Evolutionary conservation across 1,284 basidiomycete species (phyloP).

Genomic region (Heliocybe sulcata): DNA sequence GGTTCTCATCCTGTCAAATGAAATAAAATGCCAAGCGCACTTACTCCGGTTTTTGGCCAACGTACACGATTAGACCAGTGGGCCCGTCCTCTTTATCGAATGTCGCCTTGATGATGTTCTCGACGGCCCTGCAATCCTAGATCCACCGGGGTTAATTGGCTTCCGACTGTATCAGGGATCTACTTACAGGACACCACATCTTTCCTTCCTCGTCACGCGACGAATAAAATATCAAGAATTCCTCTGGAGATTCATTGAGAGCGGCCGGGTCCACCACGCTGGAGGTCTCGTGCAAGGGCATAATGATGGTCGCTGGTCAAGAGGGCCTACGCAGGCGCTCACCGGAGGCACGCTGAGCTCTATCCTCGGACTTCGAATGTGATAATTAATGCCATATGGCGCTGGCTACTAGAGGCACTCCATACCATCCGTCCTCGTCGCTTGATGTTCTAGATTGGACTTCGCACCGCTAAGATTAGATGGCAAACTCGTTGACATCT

Average conservation of each 20-base stretch:
- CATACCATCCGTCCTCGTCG: too few relatives aligned
- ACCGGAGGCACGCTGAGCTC: neutral
- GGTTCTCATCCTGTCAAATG: neutral
- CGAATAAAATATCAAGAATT: slow-evolving; percentile 61
- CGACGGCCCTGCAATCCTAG: slow-evolving; percentile 72
- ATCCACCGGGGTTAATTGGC: neutral
- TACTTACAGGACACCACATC: slow-evolving; percentile 64
- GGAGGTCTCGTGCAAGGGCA: slow-evolving; percentile 24
- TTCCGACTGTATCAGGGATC: neutral
- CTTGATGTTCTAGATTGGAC: too few relatives aligned
- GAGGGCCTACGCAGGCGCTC: neutral
- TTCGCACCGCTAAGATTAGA: slow-evolving; percentile 1
- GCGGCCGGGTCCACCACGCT: slow-evolving; percentile 20
- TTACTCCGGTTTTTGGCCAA: slow-evolving; percentile 64
- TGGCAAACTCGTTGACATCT: slow-evolving; percentile 3
- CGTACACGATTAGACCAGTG: slow-evolving; percentile 62
- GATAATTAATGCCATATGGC: too few relatives aligned
- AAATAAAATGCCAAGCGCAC: slow-evolving; percentile 18
- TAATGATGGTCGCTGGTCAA: slow-evolving; percentile 9
- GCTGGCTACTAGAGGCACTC: too few relatives aligned
- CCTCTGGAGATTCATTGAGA: slow-evolving; percentile 33
- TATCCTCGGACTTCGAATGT: too few relatives aligned
- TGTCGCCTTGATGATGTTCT: slow-evolving; percentile 46
- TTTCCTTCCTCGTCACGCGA: slow-evolving; percentile 39
- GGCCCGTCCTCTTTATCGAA: slow-evolving; percentile 51